Evolutionary conservation across 2,329 filamentous ascomycete genomes (phyloP).

Genomic region (Dothideomycetidae sp.): DNA sequence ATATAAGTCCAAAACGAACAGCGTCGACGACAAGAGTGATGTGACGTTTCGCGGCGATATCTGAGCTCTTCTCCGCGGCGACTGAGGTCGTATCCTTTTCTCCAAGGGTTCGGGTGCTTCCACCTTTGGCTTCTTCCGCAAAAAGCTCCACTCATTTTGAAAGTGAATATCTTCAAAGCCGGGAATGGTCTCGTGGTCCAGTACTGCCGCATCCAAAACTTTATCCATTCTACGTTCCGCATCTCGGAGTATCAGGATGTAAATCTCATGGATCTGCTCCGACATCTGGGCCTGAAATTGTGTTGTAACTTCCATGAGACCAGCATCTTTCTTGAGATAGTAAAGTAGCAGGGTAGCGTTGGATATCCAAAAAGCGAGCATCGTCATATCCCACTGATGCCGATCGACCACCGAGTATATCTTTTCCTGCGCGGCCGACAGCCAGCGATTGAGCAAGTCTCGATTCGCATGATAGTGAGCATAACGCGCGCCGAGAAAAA

Average conservation of each 20-base stretch:
- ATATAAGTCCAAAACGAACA: conserved; percentile 97
- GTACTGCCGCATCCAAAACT: conserved; percentile 80
- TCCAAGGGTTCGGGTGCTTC: conserved; percentile 75
- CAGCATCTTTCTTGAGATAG: conserved; percentile 88
- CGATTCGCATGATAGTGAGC: conserved; percentile 89
- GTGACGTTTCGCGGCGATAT: conserved; percentile 90
- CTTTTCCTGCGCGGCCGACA: conserved; percentile 80
- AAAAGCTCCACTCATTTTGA: conserved; percentile 96
- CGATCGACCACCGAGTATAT: conserved; percentile 95
- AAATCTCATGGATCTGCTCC: conserved; percentile 94
- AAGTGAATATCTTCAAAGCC: conserved; percentile 95
- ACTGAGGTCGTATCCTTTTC: conserved; percentile 82
- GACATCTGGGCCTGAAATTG: conserved; percentile 88
- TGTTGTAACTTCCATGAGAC: conserved; percentile 63
- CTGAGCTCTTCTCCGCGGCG: conserved; percentile 82
- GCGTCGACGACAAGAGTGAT: conserved; percentile 81
- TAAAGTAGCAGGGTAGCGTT: conserved; percentile 91
- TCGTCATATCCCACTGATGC: conserved; percentile 99
- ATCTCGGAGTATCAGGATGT: conserved; percentile 91
- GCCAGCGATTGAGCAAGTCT: conserved; percentile 66
- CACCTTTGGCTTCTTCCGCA: conserved; percentile 78
- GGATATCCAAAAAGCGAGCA: conserved; percentile 96
- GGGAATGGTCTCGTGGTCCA: conserved; percentile 95
- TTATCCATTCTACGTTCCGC: conserved; percentile 94
- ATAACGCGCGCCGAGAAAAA: conserved; percentile 90